Evolutionary conservation across 768 basidiomycete genomes (phyloP), one percentile per base, ranked within the genome.

Genomic region (Podaxis mareebaensis): DNA sequence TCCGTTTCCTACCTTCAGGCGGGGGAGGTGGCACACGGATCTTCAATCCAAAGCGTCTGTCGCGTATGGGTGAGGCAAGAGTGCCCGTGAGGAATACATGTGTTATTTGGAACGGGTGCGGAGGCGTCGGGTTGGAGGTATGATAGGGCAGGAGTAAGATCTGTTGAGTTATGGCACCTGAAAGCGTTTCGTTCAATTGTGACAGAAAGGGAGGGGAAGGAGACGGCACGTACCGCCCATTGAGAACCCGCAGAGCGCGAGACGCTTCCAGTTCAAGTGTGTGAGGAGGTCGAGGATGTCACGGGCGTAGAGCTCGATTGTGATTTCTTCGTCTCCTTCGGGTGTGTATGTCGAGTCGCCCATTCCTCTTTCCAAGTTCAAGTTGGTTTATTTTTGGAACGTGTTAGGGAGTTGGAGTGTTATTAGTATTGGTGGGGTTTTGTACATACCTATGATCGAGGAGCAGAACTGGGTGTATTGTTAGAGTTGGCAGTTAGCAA

Each of bases 161-260:
- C 63, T 82, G 79, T 60, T 82, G 81, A 6, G 77, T 71, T 40
- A 83, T 66, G 3, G 77, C 72, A 33, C 81, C 81, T 83, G 51
- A 1, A 64, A 28, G 7, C 12, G 17, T 13, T 46, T 40, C 3
- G 3, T 28, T 20, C n/a, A 3, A 49, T 26, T 7, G 33, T 49
- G 22, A 28, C 22, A 7, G 3, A 13, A 13, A 20, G 17, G 4
- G 33, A 4, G 20, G 24, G 46, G 26, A 22, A 40, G 2, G 1
- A 36, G 10, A 3, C 1, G 17, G 4, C 13, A 65, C 74, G 53
- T 65, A 81, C 81, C 82, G 60, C 82, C 82, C 82, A 84, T 82
- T 4, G 83, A 84, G 69, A 77, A 83, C 4, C 81, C 82, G 60
- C 81, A 79, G 11, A 84, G 66, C 2, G 78, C 72, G 22, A 84